Evolutionary conservation across 208 protist genomes (phyloP), one percentile per base, ranked within the genome.

Genomic region (Leishmania turanica): DNA sequence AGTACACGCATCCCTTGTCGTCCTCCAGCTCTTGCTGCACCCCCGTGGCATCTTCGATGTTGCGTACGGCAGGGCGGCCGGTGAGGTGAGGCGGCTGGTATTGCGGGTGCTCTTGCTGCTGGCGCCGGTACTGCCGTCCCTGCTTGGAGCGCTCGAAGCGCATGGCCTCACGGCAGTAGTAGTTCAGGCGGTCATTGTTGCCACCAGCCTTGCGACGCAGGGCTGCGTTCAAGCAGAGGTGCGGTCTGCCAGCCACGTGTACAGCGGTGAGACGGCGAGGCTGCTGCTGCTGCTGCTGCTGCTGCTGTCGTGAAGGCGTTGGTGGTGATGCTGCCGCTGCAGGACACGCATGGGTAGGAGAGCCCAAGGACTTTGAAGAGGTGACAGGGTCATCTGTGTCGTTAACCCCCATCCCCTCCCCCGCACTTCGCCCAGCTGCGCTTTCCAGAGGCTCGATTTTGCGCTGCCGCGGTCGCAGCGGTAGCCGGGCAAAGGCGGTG

Each of bases 141-240:
- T 84, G 84, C 75, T 87, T 79, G 34, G 86, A 91, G 70, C 87
- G 79, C 78, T 96, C 92, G 75, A 90, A 96, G 58, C 53, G 71
- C 76, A 97, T 95, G 53, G 99, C 91, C 66, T 98, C 97, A 8
- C 96, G 60, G 82, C 98, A 99, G n/a, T 94, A 62, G 42, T 99
- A 96, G 78, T 99, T 99, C 15, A 99, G 88, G n/a, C 85, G 79
- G n/a, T 80, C 79, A 3, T 51, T 70, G n/a, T 80, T 83, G 65
- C 77, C 75, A 37, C 58, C 86, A 8, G 86, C 86, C 45, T 62
- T 65, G 2, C 76, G 76, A 6, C 58, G 88, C 0, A 99, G 75
- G 19, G 68, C 17, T 0, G 80, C 68, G 82, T 99, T 98, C 34
- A 98, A 81, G 81, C 98, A 99, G 27, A 99, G 87, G 64, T 98